Conservation (phyloP, 306 rosid species). For the Vigna angularis region DNA sequence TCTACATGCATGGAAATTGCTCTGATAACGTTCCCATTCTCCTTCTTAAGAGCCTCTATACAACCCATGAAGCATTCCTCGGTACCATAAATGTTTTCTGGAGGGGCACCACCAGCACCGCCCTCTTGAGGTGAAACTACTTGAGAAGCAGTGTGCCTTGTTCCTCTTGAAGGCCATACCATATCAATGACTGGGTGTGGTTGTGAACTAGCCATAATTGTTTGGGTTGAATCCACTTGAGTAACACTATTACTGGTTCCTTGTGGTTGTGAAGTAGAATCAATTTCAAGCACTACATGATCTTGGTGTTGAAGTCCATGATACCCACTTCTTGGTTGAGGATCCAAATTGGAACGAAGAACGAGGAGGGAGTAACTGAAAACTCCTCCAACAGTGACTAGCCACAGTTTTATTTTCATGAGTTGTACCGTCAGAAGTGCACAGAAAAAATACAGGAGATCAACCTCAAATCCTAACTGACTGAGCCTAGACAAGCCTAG, state of each 20-base stretch:
- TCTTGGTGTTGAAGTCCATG: background rate
- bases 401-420: conserved; percentile 26
- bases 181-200: too few species aligned
- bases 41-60: conserved; percentile 1
- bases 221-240: background rate
- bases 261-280: background rate
- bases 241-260: background rate
- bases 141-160: background rate
- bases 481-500: conserved; percentile 3
- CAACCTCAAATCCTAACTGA: conserved; percentile 31
- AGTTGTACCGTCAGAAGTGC: conserved; percentile 20
- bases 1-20: background rate
- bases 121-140: background rate
- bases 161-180: too few species aligned
- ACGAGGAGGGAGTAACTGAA: conserved; percentile 26
- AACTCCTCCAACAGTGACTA: conserved; percentile 19
- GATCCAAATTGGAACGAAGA: background rate
- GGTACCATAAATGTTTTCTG: background rate
- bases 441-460: conserved; percentile 29
- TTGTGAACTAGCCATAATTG: too few species aligned
- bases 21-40: background rate
- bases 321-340: background rate
- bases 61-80: background rate
- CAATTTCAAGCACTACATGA: background rate
- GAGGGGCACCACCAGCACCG: background rate